These are phyloP conservation scores for Sarocladiaceae sp. DNA, from an alignment of 2,329 filamentous ascomycete species.

Conservation along the genomic window DNA sequence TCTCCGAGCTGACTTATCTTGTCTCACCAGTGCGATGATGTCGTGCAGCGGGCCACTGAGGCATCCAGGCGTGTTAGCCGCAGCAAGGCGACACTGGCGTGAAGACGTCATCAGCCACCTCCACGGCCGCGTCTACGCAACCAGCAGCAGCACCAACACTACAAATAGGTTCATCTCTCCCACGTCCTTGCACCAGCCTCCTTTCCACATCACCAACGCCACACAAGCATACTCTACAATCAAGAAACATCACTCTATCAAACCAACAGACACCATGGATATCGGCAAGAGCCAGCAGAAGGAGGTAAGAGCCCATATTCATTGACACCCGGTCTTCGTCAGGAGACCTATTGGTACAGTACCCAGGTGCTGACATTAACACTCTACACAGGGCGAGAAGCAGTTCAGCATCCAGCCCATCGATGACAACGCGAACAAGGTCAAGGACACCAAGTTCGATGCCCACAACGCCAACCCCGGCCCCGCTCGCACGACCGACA, in stretches of 20 bases:
- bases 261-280: conserved; percentile 18
- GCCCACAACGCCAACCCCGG: conserved; percentile 51
- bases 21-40: background rate
- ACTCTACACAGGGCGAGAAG: conserved; percentile 30
- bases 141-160: conserved; percentile 10
- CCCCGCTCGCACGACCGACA: conserved; percentile 47
- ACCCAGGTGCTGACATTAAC: too few species aligned
- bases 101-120: conserved; percentile 9
- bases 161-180: conserved; percentile 18
- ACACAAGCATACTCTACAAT: background rate
- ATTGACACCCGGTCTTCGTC: background rate
- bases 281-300: conserved; percentile 22
- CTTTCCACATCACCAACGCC: conserved; percentile 10
- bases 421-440: conserved; percentile 25
- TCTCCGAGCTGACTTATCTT: background rate
- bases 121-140: conserved; percentile 2
- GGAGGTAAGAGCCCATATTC: conserved; percentile 21
- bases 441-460: conserved; percentile 39
- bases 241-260: conserved; percentile 5
- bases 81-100: background rate
- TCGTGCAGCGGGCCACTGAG: background rate
- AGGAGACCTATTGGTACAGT: too few species aligned
- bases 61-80: background rate
- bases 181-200: conserved; percentile 1
- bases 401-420: conserved; percentile 40